A percentile compares a stretch with the other conserved stretches of the same genome.
Conservation (phyloP, 192 early-diverging fungal genomes). For the Linnemannia elongata region DNA sequence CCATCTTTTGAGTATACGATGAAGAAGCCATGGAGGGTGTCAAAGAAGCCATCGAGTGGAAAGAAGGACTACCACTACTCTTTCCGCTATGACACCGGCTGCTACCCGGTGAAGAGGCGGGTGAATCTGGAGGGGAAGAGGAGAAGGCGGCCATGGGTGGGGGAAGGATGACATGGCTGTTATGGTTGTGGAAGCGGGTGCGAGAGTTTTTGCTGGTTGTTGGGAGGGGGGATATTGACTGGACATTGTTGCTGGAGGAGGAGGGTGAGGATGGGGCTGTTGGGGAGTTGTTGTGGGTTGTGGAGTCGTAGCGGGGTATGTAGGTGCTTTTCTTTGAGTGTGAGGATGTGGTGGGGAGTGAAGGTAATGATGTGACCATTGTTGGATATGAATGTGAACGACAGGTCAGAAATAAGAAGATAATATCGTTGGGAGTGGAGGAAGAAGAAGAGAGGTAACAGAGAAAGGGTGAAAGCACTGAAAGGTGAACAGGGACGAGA, state of each 20-base stretch:
- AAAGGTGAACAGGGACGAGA: neutral
- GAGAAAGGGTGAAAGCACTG: neutral
- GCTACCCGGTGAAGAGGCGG: neutral
- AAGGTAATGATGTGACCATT: neutral
- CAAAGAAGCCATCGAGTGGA: conserved; percentile 24
- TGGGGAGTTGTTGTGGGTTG: neutral
- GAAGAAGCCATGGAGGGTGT: conserved; percentile 44
- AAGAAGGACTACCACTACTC: neutral
- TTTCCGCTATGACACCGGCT: neutral
- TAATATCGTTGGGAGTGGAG: neutral
- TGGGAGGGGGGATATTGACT: neutral
- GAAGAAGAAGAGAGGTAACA: neutral
- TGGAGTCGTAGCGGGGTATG: neutral
- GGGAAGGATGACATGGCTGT: conserved; percentile 7
- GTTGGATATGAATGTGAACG: neutral
- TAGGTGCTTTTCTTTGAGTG: conserved; percentile 6
- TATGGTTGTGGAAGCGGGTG: neutral
- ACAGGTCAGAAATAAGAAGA: neutral
- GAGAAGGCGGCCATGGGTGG: neutral
- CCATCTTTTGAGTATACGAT: conserved; percentile 35
- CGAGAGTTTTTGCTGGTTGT: conserved; percentile 12
- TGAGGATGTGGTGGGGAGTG: neutral
- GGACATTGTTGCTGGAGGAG: neutral
- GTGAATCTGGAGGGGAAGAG: neutral
- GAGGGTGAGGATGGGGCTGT: neutral